phyloP scores from a whole-genome alignment of 352 stramenopile genomes.

The Pseudoperonospora humuli region DNA sequence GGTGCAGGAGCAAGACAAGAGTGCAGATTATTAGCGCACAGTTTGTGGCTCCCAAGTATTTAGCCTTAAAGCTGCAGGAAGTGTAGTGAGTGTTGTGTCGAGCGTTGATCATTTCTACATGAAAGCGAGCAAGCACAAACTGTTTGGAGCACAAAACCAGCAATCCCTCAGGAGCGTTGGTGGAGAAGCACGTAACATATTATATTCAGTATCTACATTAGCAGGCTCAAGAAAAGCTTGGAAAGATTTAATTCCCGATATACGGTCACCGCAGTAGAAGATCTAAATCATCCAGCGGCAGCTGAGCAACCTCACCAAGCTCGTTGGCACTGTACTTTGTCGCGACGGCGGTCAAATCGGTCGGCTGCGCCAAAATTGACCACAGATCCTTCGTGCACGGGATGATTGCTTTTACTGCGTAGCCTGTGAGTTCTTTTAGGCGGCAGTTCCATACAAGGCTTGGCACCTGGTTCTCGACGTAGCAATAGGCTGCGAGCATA shows the following conservation, averaged over 20 bases:
- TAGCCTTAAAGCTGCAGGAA: too few species aligned
- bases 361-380: conserved; percentile 23
- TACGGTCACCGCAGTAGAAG: conserved; percentile 20
- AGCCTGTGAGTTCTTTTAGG: conserved; percentile 42
- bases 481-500: conserved; percentile 46
- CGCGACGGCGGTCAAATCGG: conserved; percentile 32
- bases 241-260: not conserved
- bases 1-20: too few species aligned
- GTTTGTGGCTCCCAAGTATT: too few species aligned
- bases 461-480: conserved; percentile 31
- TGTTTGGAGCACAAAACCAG: too few species aligned
- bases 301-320: conserved; percentile 26
- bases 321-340: conserved; percentile 40
- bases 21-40: too few species aligned
- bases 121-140: too few species aligned
- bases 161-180: not conserved
- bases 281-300: conserved; percentile 31
- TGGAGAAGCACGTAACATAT: conserved; percentile 8
- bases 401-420: conserved; percentile 30
- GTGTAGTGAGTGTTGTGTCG: too few species aligned
- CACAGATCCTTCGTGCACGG: conserved; percentile 34
- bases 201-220: conserved; percentile 18
- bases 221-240: conserved; percentile 13
- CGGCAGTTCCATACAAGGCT: conserved; percentile 38
- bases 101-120: too few species aligned